These are phyloP conservation scores for Hypoxylon sp. DNA, from an alignment of 2,329 filamentous ascomycete species.

Conservation along the genomic window DNA sequence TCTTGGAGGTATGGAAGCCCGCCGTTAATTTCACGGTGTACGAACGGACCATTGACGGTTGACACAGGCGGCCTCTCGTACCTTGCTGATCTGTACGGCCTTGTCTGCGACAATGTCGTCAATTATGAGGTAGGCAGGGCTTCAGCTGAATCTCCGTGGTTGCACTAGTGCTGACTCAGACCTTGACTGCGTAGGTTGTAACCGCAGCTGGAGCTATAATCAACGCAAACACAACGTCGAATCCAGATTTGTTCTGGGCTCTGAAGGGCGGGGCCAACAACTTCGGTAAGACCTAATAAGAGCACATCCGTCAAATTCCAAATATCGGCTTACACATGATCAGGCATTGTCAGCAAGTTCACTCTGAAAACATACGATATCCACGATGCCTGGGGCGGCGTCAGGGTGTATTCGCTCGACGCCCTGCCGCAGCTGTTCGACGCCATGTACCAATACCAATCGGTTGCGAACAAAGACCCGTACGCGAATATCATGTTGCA, in stretches of 20 bases:
- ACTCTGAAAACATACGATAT: conserved; percentile 49
- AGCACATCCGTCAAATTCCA: not conserved
- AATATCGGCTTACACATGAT: conserved; percentile 28
- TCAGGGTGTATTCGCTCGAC: conserved; percentile 50
- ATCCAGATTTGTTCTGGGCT: conserved; percentile 49
- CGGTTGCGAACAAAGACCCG: conserved; percentile 49
- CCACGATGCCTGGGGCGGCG: conserved; percentile 49
- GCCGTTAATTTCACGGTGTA: not conserved
- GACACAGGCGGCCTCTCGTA: conserved; percentile 48
- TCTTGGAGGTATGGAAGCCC: conserved; percentile 41
- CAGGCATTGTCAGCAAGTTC: conserved; percentile 52
- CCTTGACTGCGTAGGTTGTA: conserved; percentile 47
- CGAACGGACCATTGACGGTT: conserved; percentile 8
- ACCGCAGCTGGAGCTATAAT: conserved; percentile 52
- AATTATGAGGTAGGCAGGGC: conserved; percentile 46
- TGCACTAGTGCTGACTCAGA: conserved; percentile 28
- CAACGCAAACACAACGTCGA: conserved; percentile 47
- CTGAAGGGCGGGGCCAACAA: conserved; percentile 52
- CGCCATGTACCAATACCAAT: conserved; percentile 50
- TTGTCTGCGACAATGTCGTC: conserved; percentile 50
- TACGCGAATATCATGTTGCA: conserved; percentile 54
- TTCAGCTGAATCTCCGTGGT: conserved; percentile 4
- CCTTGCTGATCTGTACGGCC: conserved; percentile 46
- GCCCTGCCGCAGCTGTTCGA: conserved; percentile 48
- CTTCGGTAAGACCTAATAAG: conserved; percentile 46